These are phyloP conservation scores for Galeopsis tetrahit DNA, from an alignment of 257 asterid species.

Conservation along the genomic window DNA sequence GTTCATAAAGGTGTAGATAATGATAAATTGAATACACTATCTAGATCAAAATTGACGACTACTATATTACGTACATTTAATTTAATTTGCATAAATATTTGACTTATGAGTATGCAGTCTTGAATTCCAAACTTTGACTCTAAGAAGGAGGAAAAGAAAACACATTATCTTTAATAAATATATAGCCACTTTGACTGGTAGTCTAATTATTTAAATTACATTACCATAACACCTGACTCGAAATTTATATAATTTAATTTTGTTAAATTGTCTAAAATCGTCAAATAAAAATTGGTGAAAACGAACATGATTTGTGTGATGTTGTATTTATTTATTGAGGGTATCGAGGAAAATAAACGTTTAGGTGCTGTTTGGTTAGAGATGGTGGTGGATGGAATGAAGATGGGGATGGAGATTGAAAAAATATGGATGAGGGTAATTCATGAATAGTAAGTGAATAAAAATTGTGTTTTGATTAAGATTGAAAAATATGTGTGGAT, in stretches of 20 bases:
- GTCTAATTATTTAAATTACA: not conserved
- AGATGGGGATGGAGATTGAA: no score
- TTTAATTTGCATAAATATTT: slow-evolving; percentile 12
- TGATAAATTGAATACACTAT: not conserved
- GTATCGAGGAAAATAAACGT: not conserved
- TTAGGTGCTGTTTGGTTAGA: no score
- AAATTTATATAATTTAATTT: not conserved
- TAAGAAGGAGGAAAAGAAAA: slow-evolving; percentile 1
- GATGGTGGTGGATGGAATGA: no score
- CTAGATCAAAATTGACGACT: not conserved
- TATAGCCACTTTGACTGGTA: slow-evolving; percentile 7
- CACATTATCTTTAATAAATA: not conserved
- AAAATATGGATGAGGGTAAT: no score
- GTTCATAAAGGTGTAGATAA: not conserved
- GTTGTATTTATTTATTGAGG: not conserved
- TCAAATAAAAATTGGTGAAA: no score
- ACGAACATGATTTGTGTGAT: not conserved
- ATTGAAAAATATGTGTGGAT: no score
- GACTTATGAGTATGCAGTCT: slow-evolving; percentile 24
- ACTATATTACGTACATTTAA: not conserved
- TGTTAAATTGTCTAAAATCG: no score
- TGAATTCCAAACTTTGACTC: slow-evolving; percentile 25
- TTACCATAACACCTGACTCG: slow-evolving; percentile 10
- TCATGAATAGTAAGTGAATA: no score
- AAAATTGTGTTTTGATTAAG: no score